Evolutionary conservation across 2,329 filamentous ascomycete species (phyloP).

Genomic region (Alternaria burnsii): DNA sequence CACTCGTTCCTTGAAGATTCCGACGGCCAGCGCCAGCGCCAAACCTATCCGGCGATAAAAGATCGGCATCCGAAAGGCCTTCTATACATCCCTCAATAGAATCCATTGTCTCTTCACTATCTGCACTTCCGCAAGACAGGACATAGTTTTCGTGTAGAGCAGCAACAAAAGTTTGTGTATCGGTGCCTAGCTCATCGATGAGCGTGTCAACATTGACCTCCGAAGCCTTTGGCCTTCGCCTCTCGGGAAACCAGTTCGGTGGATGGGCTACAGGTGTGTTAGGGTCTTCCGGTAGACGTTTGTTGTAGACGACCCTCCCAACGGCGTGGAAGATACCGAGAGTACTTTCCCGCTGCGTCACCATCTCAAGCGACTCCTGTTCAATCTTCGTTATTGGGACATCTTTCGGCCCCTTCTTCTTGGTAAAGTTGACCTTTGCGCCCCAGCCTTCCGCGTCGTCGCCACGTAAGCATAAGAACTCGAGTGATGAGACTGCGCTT

Average conservation of each 20-base stretch:
- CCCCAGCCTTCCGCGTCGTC: slow-evolving; percentile 86
- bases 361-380: slow-evolving; percentile 77
- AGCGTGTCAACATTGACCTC: slow-evolving; percentile 68
- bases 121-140: slow-evolving; percentile 75
- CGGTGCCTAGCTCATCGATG: slow-evolving; percentile 93
- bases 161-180: slow-evolving; percentile 87
- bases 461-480: slow-evolving; percentile 88
- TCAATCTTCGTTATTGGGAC: slow-evolving; percentile 77
- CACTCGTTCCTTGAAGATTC: slow-evolving; percentile 60
- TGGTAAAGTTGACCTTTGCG: slow-evolving; percentile 72
- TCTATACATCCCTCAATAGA: slow-evolving; percentile 87
- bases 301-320: slow-evolving; percentile 96
- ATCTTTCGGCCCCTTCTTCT: slow-evolving; percentile 64
- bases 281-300: slow-evolving; percentile 66
- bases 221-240: slow-evolving; percentile 54
- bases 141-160: slow-evolving; percentile 94
- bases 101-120: slow-evolving; percentile 72
- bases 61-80: slow-evolving; percentile 84
- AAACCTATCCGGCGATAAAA: slow-evolving; percentile 80
- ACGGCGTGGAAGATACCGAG: slow-evolving; percentile 96
- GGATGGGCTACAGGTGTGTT: slow-evolving; percentile 51
- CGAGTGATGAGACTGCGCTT: slow-evolving; percentile 88
- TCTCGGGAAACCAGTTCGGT: slow-evolving; percentile 57
- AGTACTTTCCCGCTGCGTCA: slow-evolving; percentile 87
- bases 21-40: slow-evolving; percentile 63